Conservation (phyloP, 768 basidiomycete genomes). For the Trametes elegans region DNA sequence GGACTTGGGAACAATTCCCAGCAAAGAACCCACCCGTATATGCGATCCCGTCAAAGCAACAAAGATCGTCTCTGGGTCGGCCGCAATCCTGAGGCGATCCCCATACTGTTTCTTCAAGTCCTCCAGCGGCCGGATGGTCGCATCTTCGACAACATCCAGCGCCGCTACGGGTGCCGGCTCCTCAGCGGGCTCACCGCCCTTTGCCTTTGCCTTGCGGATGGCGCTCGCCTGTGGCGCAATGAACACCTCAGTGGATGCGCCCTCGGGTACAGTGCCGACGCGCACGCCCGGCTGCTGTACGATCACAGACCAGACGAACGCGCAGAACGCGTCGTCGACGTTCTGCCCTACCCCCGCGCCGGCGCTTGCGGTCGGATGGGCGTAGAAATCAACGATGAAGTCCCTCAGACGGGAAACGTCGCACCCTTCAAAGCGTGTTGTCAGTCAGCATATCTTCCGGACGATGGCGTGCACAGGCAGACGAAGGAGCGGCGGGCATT, state of each 20-base stretch:
- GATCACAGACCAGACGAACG: constrained; percentile 81
- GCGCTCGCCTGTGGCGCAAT: constrained; percentile 74
- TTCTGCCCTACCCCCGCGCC: constrained; percentile 50
- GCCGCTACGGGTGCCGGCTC: constrained; percentile 37
- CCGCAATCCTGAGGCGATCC: constrained; percentile 65
- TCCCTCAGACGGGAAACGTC: constrained; percentile 67
- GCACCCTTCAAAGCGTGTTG: constrained; percentile 50
- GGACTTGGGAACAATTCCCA: constrained; percentile 3
- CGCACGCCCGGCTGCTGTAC: constrained; percentile 71
- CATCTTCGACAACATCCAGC: constrained; percentile 55
- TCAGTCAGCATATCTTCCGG: background rate
- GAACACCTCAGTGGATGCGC: constrained; percentile 63
- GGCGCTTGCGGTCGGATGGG: constrained; percentile 34
- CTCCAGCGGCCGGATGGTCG: constrained; percentile 51
- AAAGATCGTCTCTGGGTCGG: constrained; percentile 72
- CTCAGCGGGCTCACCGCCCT: constrained; percentile 47
- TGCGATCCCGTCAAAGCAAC: constrained; percentile 84
- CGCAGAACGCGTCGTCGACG: constrained; percentile 71
- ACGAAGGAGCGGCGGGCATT: background rate
- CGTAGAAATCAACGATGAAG: constrained; percentile 68
- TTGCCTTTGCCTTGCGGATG: constrained; percentile 60
- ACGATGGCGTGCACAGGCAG: background rate
- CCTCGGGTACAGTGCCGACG: constrained; percentile 71
- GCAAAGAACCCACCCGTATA: constrained; percentile 54
- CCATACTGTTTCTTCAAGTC: constrained; percentile 59